Percentiles rank a stretch among this genome's conserved stretches.
These are phyloP conservation scores for Microbotryum lychnidis-dioicae DNA, from an alignment of 1,284 basidiomycete genomes.

Conservation along the genomic window DNA sequence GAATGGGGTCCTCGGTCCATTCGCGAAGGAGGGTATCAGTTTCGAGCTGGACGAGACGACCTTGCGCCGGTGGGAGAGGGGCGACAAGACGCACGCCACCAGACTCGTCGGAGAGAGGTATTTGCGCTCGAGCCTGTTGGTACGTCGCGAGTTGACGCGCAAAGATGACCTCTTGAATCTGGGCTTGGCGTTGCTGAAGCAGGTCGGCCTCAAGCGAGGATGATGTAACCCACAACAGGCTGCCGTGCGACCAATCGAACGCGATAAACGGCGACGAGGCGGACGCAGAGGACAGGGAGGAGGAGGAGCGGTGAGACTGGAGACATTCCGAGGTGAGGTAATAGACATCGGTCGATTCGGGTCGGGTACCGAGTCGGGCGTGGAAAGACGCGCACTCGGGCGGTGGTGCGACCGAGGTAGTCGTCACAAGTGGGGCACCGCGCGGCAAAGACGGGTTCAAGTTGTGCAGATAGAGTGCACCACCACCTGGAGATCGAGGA, in stretches of 20 bases:
- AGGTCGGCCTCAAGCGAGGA: background rate
- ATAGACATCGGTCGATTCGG: too few species aligned
- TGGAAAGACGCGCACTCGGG: constrained; percentile 1
- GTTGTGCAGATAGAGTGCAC: too few species aligned
- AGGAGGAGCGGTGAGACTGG: background rate
- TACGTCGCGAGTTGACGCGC: background rate
- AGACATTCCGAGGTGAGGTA: background rate
- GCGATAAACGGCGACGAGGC: background rate
- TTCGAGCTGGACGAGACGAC: background rate
- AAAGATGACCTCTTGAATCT: too few species aligned
- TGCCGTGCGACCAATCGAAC: background rate
- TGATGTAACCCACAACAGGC: background rate
- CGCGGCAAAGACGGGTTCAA: too few species aligned
- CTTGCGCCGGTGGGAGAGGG: background rate
- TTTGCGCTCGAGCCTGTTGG: background rate
- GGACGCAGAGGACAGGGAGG: background rate
- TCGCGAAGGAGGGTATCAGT: background rate
- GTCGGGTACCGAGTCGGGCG: background rate
- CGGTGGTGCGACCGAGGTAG: background rate
- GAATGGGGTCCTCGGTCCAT: background rate
- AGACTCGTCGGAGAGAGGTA: background rate
- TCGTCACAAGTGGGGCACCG: background rate
- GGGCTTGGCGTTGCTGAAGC: background rate
- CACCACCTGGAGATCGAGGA: too few species aligned
- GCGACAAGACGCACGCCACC: background rate